A percentile compares a stretch with the other conserved stretches of the same genome.
phyloP scores from a whole-genome alignment of 495 filamentous ascomycete genomes.

The Chaetomium cochliodes region DNA sequence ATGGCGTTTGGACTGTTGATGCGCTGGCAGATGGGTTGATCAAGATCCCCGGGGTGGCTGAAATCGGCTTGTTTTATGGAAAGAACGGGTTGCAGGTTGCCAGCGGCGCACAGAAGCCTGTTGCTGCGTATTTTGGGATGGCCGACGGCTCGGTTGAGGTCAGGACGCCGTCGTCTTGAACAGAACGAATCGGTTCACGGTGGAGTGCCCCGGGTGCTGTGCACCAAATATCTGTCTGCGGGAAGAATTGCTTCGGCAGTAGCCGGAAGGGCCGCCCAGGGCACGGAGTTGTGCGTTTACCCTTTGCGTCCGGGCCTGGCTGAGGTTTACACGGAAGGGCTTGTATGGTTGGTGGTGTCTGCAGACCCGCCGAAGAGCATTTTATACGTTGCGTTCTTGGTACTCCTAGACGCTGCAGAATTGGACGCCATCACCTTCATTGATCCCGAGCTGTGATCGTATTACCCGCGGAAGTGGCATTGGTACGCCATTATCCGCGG shows the following conservation, averaged over 20 bases:
- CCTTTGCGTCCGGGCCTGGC: neutral
- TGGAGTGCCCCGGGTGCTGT: neutral
- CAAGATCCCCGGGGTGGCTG: constrained; percentile 79
- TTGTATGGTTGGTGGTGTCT: neutral
- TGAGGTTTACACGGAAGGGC: neutral
- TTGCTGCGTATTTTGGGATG: constrained; percentile 94
- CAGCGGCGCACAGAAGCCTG: constrained; percentile 77
- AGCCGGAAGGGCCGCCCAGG: neutral
- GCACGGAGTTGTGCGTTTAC: neutral
- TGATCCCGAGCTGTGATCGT: too few species aligned
- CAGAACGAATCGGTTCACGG: neutral
- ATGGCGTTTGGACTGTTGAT: constrained; percentile 74
- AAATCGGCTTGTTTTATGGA: constrained; percentile 88
- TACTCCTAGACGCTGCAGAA: too few species aligned
- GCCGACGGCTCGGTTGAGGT: constrained; percentile 52
- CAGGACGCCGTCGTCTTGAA: constrained; percentile 52
- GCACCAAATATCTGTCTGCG: neutral
- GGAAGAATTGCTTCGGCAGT: neutral
- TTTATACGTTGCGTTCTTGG: too few species aligned
- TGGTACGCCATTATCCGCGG: neutral
- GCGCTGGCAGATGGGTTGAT: constrained; percentile 70
- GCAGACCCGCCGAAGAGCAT: neutral
- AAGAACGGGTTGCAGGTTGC: constrained; percentile 67
- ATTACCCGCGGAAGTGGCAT: too few species aligned
- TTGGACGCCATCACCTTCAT: too few species aligned